A percentile compares a stretch with the other conserved stretches of the same genome.
These are phyloP conservation scores for Periconia macrospinosa DNA, from an alignment of 2,329 filamentous ascomycete genomes.

Conservation along the genomic window DNA sequence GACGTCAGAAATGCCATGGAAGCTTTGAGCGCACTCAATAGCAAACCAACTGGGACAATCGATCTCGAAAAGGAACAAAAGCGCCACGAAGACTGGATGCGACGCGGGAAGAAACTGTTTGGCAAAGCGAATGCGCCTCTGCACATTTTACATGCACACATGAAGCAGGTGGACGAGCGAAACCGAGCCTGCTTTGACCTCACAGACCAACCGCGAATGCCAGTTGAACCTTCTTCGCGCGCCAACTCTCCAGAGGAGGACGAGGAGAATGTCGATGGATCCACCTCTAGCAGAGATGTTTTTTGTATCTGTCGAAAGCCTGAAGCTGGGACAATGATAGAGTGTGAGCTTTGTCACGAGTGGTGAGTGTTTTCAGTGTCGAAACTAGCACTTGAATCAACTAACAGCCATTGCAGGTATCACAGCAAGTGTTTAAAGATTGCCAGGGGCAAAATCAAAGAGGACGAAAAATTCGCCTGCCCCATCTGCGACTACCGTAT, in stretches of 20 bases:
- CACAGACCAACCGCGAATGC: constrained; percentile 82
- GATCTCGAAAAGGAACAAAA: constrained; percentile 95
- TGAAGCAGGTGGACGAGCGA: constrained; percentile 88
- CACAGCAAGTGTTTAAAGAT: constrained; percentile 98
- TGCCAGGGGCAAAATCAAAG: constrained; percentile 94
- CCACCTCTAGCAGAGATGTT: constrained; percentile 68
- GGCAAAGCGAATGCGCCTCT: constrained; percentile 96
- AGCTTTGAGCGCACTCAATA: constrained; percentile 83
- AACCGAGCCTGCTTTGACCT: constrained; percentile 93
- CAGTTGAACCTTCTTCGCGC: constrained; percentile 87
- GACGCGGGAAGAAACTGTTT: constrained; percentile 94
- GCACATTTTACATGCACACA: constrained; percentile 91
- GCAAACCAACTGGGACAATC: constrained; percentile 85
- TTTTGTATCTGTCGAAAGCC: constrained; percentile 95
- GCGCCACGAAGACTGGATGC: constrained; percentile 98
- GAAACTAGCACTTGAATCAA: not conserved
- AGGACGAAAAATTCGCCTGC: constrained; percentile 97
- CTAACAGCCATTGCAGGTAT: constrained; percentile 64
- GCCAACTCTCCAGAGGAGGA: constrained; percentile 67
- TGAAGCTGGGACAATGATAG: constrained; percentile 99
- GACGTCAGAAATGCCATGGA: constrained; percentile 92
- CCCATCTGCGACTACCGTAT: constrained; percentile 97
- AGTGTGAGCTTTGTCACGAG: constrained; percentile 96
- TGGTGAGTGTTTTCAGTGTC: constrained; percentile 64
- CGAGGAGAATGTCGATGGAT: constrained; percentile 47